Base-by-base conservation (phyloP, 2,329 filamentous ascomycete species). In the Penicillium sp. region DNA sequence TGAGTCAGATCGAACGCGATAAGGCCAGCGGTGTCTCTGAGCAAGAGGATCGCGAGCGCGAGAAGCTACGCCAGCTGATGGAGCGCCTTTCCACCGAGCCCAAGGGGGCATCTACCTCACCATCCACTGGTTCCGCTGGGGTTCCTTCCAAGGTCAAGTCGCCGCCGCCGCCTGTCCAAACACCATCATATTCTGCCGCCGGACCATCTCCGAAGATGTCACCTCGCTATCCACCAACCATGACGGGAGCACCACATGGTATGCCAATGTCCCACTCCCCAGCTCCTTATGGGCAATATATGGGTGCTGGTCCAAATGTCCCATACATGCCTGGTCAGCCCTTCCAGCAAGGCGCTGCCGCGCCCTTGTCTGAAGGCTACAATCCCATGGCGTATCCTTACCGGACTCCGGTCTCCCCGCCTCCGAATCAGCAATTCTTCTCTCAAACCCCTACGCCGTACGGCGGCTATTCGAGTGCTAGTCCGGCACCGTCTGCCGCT, bases 51-150 rank as follows among this genome's bases (percentile, higher is more conserved):
- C 74, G 84, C 35, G 90, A 96, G 61, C 82, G 86, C 39, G 87
- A 94, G 56, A 79, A 90, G 38, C 69, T 98, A 39, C 80, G 85
- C 40, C 84, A 85, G 28, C 71, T 98, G 27, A 96, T 98, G 92
- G 89, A 95, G 57, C 80, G 89, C 37, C 90, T 96, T 80, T 89
- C 88, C 1, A 83, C 95, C 67, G 86, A 90, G 38, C 67, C 66
- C 6, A 62, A 59, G 27, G 44, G 49, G 13, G 39, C 57, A 3
- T 54, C 60, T 11, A 49, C 53, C 10, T 51, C 57, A 11, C 54
- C 61, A 23, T 59, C 56, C 26, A 59, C 66, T 2, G 54, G 58
- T n/a, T 70, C 75, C 31, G 65, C 61, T 13, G 59, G 63, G 10
- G 65, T 68, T 39, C 61, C 73, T 2, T 65, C 60, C 39, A 66